phyloP scores from a whole-genome alignment of 2,329 filamentous ascomycete genomes.

The Trichothecium roseum region DNA sequence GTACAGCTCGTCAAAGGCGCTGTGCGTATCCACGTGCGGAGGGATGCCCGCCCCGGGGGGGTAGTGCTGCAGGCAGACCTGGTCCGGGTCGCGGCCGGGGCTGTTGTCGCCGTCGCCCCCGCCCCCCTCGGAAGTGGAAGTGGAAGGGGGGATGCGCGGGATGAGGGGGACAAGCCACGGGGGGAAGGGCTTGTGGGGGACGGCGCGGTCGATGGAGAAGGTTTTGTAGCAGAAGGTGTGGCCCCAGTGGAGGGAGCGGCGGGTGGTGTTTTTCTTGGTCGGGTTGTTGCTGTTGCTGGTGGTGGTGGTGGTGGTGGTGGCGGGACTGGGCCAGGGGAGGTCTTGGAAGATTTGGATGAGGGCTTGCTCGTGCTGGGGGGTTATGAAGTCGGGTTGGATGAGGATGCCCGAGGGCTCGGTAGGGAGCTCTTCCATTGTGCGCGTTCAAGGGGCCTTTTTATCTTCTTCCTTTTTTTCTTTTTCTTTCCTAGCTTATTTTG shows the following conservation, averaged over 20 bases:
- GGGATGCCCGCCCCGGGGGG: constrained; percentile 49
- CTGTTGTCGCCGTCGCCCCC: too few species aligned
- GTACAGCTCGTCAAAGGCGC: constrained; percentile 32
- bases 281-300: constrained; percentile 35
- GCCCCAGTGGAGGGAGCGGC: constrained; percentile 43
- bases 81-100: constrained; percentile 37
- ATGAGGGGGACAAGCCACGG: constrained; percentile 39
- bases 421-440: constrained; percentile 14
- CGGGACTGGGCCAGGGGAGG: too few species aligned
- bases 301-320: too few species aligned
- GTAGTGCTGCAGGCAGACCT: constrained; percentile 51
- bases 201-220: constrained; percentile 39
- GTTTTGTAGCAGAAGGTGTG: constrained; percentile 50
- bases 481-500: too few species aligned
- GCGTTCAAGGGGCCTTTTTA: too few species aligned
- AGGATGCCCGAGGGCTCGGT: constrained; percentile 24
- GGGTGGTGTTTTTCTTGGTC: constrained; percentile 29
- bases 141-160: too few species aligned
- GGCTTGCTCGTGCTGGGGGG: constrained; percentile 26
- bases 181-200: constrained; percentile 39
- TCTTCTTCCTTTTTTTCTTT: too few species aligned
- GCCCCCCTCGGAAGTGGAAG: constrained; percentile 22
- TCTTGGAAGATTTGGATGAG: constrained; percentile 22
- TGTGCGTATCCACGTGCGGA: constrained; percentile 50
- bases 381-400: constrained; percentile 37